Conservation (phyloP, 2,329 filamentous ascomycete species). For the Madurella mycetomatis region DNA sequence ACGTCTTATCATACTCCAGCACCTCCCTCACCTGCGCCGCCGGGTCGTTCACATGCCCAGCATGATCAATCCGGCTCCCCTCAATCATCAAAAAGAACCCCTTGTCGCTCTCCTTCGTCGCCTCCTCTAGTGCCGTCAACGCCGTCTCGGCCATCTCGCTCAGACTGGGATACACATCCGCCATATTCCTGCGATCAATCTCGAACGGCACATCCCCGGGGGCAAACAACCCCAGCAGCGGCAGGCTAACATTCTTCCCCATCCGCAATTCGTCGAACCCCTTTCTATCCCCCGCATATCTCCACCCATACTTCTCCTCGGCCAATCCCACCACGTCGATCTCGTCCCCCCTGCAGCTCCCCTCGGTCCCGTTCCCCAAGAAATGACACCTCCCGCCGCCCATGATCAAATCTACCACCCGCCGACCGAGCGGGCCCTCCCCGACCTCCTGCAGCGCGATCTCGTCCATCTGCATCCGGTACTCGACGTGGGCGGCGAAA, state of each 20-base stretch:
- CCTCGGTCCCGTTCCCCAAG: conserved; percentile 71
- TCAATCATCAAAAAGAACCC: conserved; percentile 99
- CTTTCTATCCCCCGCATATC: conserved; percentile 66
- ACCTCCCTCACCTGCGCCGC: conserved; percentile 87
- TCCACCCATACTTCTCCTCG: conserved; percentile 70
- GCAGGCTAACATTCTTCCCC: conserved; percentile 67
- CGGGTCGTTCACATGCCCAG: conserved; percentile 80
- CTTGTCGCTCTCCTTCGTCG: conserved; percentile 77
- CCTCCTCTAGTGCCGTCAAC: conserved; percentile 70
- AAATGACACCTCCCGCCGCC: conserved; percentile 94
- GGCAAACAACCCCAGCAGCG: conserved; percentile 82
- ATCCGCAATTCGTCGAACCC: conserved; percentile 71
- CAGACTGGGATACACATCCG: conserved; percentile 78
- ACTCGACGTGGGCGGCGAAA: conserved; percentile 83
- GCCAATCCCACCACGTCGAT: conserved; percentile 72
- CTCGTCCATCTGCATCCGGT: conserved; percentile 75
- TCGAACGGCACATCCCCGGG: conserved; percentile 83
- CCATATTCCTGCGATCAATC: conserved; percentile 76
- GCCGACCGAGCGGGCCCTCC: conserved; percentile 76
- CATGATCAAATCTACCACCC: conserved; percentile 79
- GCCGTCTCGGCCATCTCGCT: conserved; percentile 88
- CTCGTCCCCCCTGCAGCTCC: conserved; percentile 77
- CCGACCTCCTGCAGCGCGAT: conserved; percentile 93
- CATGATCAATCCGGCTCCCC: conserved; percentile 92
- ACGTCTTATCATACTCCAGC: conserved; percentile 86